A percentile compares a stretch with the other conserved stretches of the same genome.
Conservation (phyloP, 768 basidiomycete species). For the Exidia glandulosa region DNA sequence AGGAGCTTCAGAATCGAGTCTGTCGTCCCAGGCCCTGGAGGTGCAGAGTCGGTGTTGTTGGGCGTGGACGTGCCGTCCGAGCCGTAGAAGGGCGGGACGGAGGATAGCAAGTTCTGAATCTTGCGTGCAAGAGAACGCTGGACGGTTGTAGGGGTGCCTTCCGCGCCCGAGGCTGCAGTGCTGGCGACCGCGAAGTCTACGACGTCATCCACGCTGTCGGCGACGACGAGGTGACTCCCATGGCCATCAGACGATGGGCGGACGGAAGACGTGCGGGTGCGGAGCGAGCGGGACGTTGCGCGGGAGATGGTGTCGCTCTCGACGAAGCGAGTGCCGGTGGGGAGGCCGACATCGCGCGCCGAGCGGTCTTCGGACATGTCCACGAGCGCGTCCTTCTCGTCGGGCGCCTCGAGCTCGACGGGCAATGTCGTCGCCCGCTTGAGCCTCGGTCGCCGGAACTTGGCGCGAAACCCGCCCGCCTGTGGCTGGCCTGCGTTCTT, state of each 20-base stretch:
- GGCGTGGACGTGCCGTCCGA: constrained; percentile 12
- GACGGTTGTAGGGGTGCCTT: background rate
- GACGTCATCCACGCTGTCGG: background rate
- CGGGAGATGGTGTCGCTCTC: background rate
- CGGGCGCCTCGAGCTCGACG: background rate
- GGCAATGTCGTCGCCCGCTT: background rate
- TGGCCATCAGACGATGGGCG: background rate
- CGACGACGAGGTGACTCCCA: background rate
- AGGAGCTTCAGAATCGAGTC: constrained; percentile 33
- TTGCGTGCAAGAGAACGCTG: constrained; percentile 30
- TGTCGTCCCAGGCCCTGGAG: constrained; percentile 5
- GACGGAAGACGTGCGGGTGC: background rate
- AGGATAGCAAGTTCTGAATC: constrained; percentile 31
- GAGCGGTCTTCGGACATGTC: background rate
- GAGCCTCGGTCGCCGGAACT: background rate
- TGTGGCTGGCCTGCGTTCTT: background rate
- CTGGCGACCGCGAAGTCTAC: background rate
- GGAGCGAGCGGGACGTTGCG: background rate
- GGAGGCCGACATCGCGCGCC: background rate
- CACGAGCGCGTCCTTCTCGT: background rate
- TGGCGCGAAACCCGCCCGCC: background rate
- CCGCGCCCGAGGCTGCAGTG: background rate
- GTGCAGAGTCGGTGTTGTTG: constrained; percentile 6
- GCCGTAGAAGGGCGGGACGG: constrained; percentile 25
- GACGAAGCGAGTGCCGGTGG: background rate